phyloP scores from a whole-genome alignment of 129 eudicot genomes.

The Chrysanthemum seticuspe region DNA sequence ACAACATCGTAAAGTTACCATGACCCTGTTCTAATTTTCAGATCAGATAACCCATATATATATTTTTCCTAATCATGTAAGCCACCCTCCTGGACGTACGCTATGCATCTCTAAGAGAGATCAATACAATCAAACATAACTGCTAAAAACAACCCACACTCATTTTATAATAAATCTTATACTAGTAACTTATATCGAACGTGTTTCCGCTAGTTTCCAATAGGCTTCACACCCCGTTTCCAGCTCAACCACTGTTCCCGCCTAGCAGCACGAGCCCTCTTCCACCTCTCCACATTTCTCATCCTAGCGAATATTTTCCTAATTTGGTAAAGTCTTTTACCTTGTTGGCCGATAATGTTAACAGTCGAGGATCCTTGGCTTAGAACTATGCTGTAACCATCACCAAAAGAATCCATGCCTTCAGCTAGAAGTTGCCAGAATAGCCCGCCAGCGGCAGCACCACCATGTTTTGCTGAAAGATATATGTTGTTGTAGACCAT shows the following conservation, averaged over 20 bases:
- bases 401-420: slow-evolving; percentile 71
- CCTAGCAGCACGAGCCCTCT: slow-evolving; percentile 59
- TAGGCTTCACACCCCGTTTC: slow-evolving; percentile 49
- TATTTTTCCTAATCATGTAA: too few species aligned
- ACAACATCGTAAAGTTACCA: too few species aligned
- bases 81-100: slow-evolving; percentile 63
- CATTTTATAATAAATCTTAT: neutral
- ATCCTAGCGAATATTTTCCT: slow-evolving; percentile 72
- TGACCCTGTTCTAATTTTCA: too few species aligned
- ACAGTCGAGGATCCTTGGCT: slow-evolving; percentile 67
- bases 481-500: slow-evolving; percentile 61
- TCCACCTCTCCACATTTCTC: slow-evolving; percentile 67
- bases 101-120: slow-evolving; percentile 64
- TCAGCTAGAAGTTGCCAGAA: slow-evolving; percentile 90
- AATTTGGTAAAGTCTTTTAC: slow-evolving; percentile 56
- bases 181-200: neutral
- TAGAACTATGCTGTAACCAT: slow-evolving; percentile 65
- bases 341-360: slow-evolving; percentile 65
- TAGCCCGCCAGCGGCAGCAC: slow-evolving; percentile 80
- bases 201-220: slow-evolving; percentile 32
- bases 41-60: too few species aligned
- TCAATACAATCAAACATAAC: slow-evolving; percentile 7
- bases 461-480: slow-evolving; percentile 82
- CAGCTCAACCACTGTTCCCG: slow-evolving; percentile 57
- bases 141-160: slow-evolving; percentile 5